Percentiles rank a stretch among this genome's conserved stretches.
These are phyloP conservation scores for Chlamydomonas reinhardtii DNA, from an alignment of 163 green algal species.

Conservation along the genomic window DNA sequence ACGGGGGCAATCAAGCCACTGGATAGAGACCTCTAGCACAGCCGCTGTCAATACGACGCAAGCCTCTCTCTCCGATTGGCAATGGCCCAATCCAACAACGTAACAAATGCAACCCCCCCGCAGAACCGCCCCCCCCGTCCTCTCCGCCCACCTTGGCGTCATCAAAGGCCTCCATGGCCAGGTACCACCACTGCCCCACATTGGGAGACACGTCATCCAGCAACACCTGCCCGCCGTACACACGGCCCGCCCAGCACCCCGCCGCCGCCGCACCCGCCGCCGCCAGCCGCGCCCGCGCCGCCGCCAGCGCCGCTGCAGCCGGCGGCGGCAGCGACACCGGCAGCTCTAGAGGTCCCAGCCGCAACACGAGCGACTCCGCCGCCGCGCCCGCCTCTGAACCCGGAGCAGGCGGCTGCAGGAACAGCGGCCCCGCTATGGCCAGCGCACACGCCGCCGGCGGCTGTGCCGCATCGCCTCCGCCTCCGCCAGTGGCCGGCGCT, in stretches of 20 bases:
- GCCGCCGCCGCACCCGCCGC: neutral
- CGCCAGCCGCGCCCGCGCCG: neutral
- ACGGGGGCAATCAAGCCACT: too few relatives aligned
- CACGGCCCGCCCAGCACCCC: constrained; percentile 46
- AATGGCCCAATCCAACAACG: too few relatives aligned
- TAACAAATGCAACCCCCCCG: too few relatives aligned
- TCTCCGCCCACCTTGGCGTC: constrained; percentile 60
- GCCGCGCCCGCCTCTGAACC: neutral
- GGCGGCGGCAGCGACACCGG: neutral
- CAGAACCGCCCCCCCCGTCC: too few relatives aligned
- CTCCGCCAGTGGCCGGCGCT: neutral
- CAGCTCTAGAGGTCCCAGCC: neutral
- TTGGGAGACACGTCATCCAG: constrained; percentile 75
- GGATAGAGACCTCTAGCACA: too few relatives aligned
- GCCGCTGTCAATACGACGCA: too few relatives aligned
- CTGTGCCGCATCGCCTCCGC: neutral
- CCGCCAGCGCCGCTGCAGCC: constrained; percentile 15
- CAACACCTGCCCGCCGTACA: constrained; percentile 57
- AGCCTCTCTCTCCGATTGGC: too few relatives aligned
- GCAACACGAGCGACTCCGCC: neutral
- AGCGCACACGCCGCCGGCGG: neutral
- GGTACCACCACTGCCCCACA: constrained; percentile 82
- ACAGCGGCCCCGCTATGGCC: neutral
- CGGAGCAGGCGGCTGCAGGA: neutral
- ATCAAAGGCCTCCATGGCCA: constrained; percentile 79